phyloP scores from a whole-genome alignment of 352 stramenopile genomes.

The Nothophytophthora sp. region DNA sequence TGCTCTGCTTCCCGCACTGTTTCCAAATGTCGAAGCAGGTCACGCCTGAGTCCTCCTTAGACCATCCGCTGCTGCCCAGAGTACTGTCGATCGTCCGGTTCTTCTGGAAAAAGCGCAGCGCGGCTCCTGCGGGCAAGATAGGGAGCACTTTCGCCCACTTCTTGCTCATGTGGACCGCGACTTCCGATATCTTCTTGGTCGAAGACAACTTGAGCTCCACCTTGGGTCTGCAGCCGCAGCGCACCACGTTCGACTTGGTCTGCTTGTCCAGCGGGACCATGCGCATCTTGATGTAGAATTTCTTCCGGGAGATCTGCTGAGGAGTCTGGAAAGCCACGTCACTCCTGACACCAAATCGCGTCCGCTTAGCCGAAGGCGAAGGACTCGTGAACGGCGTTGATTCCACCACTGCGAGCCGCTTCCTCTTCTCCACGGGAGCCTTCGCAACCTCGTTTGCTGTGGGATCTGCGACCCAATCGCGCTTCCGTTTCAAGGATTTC shows the following conservation, averaged over 20 bases:
- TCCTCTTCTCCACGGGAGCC: slow-evolving; percentile 21
- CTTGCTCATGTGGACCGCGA: slow-evolving; percentile 74
- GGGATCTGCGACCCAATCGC: slow-evolving; percentile 12
- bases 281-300: slow-evolving; percentile 84
- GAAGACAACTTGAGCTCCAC: slow-evolving; percentile 81
- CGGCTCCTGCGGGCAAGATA: slow-evolving; percentile 23
- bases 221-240: slow-evolving; percentile 63
- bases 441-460: too few relatives aligned
- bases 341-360: slow-evolving; percentile 17
- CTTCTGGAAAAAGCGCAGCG: slow-evolving; percentile 61
- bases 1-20: slow-evolving; percentile 53
- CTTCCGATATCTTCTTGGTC: slow-evolving; percentile 78
- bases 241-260: slow-evolving; percentile 49
- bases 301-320: slow-evolving; percentile 58
- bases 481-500: slow-evolving; percentile 31
- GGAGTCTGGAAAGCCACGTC: slow-evolving; percentile 46
- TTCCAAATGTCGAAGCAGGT: slow-evolving; percentile 82
- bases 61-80: slow-evolving; percentile 40
- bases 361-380: slow-evolving; percentile 18
- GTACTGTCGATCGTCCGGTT: slow-evolving; percentile 1
- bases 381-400: slow-evolving; percentile 38
- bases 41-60: slow-evolving; percentile 36
- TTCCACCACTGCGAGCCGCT: slow-evolving; percentile 7
- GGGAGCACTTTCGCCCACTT: slow-evolving; percentile 64
- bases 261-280: slow-evolving; percentile 74